Percentiles rank a stretch among this genome's conserved stretches.
Conservation (phyloP, 1,139 yeast genomes). For the Neolecta irregularis region DNA sequence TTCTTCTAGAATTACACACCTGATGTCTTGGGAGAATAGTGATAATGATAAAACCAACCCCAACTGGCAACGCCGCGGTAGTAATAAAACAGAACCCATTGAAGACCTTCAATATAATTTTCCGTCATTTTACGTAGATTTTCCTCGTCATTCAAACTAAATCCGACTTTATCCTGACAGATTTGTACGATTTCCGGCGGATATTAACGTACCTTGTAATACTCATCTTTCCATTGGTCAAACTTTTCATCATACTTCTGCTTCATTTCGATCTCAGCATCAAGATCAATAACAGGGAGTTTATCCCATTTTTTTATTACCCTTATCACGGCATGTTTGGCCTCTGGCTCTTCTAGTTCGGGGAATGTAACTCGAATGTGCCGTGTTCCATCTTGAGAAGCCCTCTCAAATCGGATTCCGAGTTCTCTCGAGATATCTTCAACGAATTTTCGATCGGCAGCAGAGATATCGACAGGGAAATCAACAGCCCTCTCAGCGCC, state of each 20-base stretch:
- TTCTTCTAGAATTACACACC: constrained; percentile 2
- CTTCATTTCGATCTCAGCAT: constrained; percentile 40
- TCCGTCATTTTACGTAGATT: constrained; percentile 47
- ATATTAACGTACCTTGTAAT: constrained; percentile 31
- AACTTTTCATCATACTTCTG: constrained; percentile 36
- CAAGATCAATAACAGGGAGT: constrained; percentile 50
- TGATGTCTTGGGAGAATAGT: constrained; percentile 85
- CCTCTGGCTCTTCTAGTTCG: constrained; percentile 13
- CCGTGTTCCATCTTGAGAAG: too few species aligned
- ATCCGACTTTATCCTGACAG: constrained; percentile 48
- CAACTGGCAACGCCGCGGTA: constrained; percentile 84
- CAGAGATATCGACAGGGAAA: constrained; percentile 44
- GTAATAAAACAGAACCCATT: constrained; percentile 87
- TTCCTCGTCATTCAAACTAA: constrained; percentile 38
- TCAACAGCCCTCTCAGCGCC: constrained; percentile 2
- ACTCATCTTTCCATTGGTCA: constrained; percentile 63
- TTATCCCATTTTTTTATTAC: constrained; percentile 40
- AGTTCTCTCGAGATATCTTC: too few species aligned
- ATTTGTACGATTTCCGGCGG: neutral
- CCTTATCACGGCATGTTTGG: constrained; percentile 18
- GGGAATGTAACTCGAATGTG: too few species aligned
- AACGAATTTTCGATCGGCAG: too few species aligned
- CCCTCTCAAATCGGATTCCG: too few species aligned
- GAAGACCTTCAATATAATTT: constrained; percentile 83
- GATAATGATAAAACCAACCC: constrained; percentile 85